Evolutionary conservation across 352 stramenopile genomes (phyloP), one percentile per base, ranked within the genome.

Genomic region (Phytophthora kernoviae): DNA sequence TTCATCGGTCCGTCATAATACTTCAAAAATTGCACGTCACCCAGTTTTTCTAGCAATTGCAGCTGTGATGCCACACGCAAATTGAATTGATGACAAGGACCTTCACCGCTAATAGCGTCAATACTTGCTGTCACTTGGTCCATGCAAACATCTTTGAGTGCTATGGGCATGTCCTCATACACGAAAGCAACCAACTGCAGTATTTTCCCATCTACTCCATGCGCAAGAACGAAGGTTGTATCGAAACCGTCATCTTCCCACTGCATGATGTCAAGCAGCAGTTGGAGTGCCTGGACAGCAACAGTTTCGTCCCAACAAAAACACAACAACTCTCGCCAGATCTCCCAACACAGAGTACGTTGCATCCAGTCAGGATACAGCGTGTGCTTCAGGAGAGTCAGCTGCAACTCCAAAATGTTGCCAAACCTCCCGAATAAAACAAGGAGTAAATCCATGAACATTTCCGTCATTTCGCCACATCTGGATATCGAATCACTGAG

Each of bases 301-400:
- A 79, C 50, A 5, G 44, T 12, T 39, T 86, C 75, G 21, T 80
- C 58, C 76, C 69, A 88, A 39, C 70, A 69, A 37, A 67, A 81
- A 49, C 76, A 88, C 47, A 90, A 21, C 6, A 88, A 48, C 58
- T 90, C 78, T 21, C 70, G 70, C 81, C 81, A 90, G 3, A 87
- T 42, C 21, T 78, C 70, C 72, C 70, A 87, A 45, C 83, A 55
- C 32, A 90, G 10, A 1, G 62, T 63, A 15, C 70, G 76, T 32
- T 83, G 77, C 5, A 49, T 58, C 34, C 70, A 67, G 33, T 77
- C 52, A 0, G 77, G 75, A 62, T 83, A 75, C 24, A 86, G 45
- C 8, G 75, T 79, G 44, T 88, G 77, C 37, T 88, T 75, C 11
- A 87, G 5, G 12, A 90, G 53, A 4, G 71, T 71, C 0, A 88